phyloP scores from a whole-genome alignment of 192 early-diverging fungal genomes.

The Martensiomyces pterosporus region DNA sequence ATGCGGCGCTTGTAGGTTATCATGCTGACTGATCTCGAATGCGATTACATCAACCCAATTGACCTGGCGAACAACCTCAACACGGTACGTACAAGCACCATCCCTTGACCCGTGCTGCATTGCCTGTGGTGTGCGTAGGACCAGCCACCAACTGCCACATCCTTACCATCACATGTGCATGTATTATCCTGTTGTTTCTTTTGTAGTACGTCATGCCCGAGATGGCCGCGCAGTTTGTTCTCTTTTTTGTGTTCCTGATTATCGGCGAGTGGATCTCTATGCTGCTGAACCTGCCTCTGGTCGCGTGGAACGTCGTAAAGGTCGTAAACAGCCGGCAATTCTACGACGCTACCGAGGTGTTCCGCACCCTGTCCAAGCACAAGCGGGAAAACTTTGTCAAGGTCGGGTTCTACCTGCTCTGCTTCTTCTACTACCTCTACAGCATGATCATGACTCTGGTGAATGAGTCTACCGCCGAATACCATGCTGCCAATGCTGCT shows the following conservation, averaged over 20 bases:
- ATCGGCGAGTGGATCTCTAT: slow-evolving; percentile 86
- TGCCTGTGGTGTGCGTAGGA: too few species aligned
- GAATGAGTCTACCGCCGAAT: slow-evolving; percentile 42
- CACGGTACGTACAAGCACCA: too few species aligned
- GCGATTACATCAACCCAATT: slow-evolving; percentile 99
- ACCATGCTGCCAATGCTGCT: slow-evolving; percentile 18
- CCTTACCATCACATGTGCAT: too few species aligned
- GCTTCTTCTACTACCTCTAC: slow-evolving; percentile 93
- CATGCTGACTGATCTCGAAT: slow-evolving; percentile 83
- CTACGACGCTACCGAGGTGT: slow-evolving; percentile 98
- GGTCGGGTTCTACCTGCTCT: slow-evolving; percentile 91
- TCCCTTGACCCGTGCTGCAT: too few species aligned
- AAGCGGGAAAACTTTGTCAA: slow-evolving; percentile 98
- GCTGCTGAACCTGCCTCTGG: slow-evolving; percentile 80
- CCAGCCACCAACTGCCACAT: too few species aligned
- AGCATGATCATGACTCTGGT: slow-evolving; percentile 59
- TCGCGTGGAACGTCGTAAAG: slow-evolving; percentile 84
- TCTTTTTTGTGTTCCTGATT: slow-evolving; percentile 79
- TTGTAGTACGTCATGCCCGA: slow-evolving; percentile 92
- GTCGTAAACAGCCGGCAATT: slow-evolving; percentile 81
- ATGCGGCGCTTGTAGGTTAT: slow-evolving; percentile 58
- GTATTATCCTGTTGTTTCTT: not conserved
- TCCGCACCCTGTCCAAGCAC: slow-evolving; percentile 85
- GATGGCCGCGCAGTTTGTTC: slow-evolving; percentile 76
- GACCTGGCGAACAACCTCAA: slow-evolving; percentile 96